Percentiles rank a stretch among this genome's conserved stretches.
phyloP scores from a whole-genome alignment of 2,329 filamentous ascomycete genomes.

The Penicillium nordicum region DNA sequence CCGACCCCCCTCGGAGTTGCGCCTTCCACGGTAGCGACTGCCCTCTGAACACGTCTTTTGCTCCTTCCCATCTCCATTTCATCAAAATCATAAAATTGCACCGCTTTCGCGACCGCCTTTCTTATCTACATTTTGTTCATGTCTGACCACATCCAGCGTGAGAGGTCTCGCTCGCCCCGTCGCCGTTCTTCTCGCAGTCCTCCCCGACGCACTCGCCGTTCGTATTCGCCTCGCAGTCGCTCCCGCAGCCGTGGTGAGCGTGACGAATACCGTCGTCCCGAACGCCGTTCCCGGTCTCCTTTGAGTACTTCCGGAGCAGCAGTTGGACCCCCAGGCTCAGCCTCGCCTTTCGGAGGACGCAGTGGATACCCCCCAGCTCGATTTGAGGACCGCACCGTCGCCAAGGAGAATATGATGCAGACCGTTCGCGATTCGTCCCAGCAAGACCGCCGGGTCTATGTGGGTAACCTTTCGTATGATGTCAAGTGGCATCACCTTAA shows the following conservation, averaged over 20 bases:
- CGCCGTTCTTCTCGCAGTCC: constrained; percentile 74
- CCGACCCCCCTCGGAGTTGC: constrained; percentile 4
- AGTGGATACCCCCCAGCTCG: constrained; percentile 64
- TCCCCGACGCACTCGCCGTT: constrained; percentile 71
- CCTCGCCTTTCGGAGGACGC: constrained; percentile 56
- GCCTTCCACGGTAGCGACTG: constrained; percentile 4
- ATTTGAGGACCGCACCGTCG: constrained; percentile 77
- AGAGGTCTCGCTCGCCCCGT: constrained; percentile 66
- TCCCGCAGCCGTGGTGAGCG: constrained; percentile 62
- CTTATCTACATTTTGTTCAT: constrained; percentile 1
- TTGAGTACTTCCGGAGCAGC: constrained; percentile 69
- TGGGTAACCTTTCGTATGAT: constrained; percentile 98
- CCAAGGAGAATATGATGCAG: constrained; percentile 95
- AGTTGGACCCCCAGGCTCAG: constrained; percentile 62
- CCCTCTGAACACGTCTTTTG: constrained; percentile 2
- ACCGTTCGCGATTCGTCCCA: constrained; percentile 91
- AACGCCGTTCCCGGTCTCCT: constrained; percentile 78
- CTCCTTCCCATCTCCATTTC: constrained; percentile 9
- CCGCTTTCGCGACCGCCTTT: background rate
- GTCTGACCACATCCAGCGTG: constrained; percentile 60
- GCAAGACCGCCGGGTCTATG: constrained; percentile 98
- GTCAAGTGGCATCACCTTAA: constrained; percentile 99
- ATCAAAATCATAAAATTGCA: background rate
- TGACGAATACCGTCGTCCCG: constrained; percentile 71
- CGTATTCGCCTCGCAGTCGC: constrained; percentile 74